A percentile compares a stretch with the other conserved stretches of the same genome.
phyloP scores from a whole-genome alignment of 129 eudicot genomes.

The Flaveria trinervia region DNA sequence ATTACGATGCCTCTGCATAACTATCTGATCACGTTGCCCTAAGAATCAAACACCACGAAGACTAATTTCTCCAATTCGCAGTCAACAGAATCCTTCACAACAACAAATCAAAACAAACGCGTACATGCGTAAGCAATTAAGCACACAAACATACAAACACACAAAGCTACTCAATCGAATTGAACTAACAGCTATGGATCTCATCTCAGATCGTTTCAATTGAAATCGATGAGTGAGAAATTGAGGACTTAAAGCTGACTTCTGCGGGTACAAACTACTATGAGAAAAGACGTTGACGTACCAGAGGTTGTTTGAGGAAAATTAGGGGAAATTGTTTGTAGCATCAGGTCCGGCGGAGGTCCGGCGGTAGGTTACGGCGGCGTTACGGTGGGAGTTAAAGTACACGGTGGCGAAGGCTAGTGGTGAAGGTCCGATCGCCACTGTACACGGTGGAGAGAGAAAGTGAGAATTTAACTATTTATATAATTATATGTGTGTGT shows the following conservation, averaged over 20 bases:
- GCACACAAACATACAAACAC: constrained; percentile 4
- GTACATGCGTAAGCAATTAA: constrained; percentile 17
- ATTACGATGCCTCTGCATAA: constrained; percentile 58
- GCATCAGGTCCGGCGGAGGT: constrained; percentile 16
- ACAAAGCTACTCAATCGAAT: constrained; percentile 12
- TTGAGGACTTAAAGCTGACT: constrained; percentile 29
- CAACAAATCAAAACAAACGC: constrained; percentile 9
- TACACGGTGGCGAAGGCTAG: constrained; percentile 7
- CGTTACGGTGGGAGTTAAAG: neutral
- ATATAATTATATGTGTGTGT: too few relatives aligned
- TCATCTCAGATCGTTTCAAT: constrained; percentile 15
- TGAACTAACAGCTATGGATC: constrained; percentile 17
- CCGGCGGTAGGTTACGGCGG: constrained; percentile 6
- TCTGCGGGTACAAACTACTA: constrained; percentile 1
- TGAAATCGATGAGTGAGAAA: neutral
- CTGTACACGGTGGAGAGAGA: constrained; percentile 41
- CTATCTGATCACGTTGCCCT: constrained; percentile 19
- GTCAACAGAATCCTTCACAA: constrained; percentile 19
- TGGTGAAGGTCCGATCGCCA: constrained; percentile 20
- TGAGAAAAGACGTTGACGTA: constrained; percentile 26
- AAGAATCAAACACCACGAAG: neutral
- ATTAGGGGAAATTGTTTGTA: constrained; percentile 16
- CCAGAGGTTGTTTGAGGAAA: constrained; percentile 22
- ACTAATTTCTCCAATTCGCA: neutral
- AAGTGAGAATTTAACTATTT: neutral